These are phyloP conservation scores for Eutrema japonicum DNA, from an alignment of 345 rosid species.

Conservation along the genomic window DNA sequence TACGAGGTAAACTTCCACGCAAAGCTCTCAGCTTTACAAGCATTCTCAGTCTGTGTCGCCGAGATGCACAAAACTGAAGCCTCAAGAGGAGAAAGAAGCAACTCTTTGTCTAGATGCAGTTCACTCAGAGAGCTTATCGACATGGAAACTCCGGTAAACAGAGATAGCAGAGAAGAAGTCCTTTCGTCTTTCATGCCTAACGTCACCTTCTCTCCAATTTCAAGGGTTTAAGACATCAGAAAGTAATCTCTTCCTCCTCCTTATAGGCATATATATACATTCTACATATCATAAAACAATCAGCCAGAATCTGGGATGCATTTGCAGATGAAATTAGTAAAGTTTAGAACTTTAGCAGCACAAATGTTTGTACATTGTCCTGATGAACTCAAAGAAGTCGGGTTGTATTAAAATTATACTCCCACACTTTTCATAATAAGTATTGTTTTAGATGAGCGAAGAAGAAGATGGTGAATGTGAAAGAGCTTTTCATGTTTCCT, in stretches of 20 bases:
- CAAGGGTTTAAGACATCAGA: slow-evolving; percentile 61
- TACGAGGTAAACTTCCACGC: slow-evolving; percentile 80
- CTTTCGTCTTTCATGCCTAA: slow-evolving; percentile 63
- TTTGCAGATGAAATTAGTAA: slow-evolving; percentile 14
- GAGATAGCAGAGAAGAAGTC: slow-evolving; percentile 41
- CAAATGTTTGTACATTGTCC: slow-evolving; percentile 19
- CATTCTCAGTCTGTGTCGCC: slow-evolving; percentile 86
- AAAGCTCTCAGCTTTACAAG: slow-evolving; percentile 81
- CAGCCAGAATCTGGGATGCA: background rate
- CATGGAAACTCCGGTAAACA: slow-evolving; percentile 58
- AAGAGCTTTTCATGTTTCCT: slow-evolving; percentile 32
- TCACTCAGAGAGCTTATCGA: slow-evolving; percentile 72
- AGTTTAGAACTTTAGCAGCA: slow-evolving; percentile 11
- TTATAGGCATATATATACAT: slow-evolving; percentile 23
- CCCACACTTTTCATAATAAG: background rate
- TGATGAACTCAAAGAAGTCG: slow-evolving; percentile 24
- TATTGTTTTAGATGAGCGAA: slow-evolving; percentile 22
- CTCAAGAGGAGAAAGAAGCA: slow-evolving; percentile 39
- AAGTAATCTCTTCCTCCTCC: slow-evolving; percentile 7
- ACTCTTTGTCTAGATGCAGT: slow-evolving; percentile 51
- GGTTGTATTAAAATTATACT: slow-evolving; percentile 2
- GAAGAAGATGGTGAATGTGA: slow-evolving; percentile 23
- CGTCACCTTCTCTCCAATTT: slow-evolving; percentile 89
- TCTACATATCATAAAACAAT: slow-evolving; percentile 19
- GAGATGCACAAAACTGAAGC: slow-evolving; percentile 61